Evolutionary conservation across 352 stramenopile genomes (phyloP), one percentile per base, ranked within the genome.

Genomic region (Pythium aquatile): DNA sequence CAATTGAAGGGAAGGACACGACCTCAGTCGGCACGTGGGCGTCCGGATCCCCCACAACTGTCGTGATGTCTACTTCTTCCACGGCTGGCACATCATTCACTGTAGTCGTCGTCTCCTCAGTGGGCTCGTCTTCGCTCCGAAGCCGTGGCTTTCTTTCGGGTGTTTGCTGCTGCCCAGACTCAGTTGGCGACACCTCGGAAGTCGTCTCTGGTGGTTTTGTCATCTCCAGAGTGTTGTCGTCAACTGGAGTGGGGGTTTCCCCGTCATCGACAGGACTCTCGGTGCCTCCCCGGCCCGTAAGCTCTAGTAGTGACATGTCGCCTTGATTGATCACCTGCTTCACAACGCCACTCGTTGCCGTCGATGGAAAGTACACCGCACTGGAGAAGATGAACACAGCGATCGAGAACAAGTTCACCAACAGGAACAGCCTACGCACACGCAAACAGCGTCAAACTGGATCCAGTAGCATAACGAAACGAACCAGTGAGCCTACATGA

Each of bases 381-480:
- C 76, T 85, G 29, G 72, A 57, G 65, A 90, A 85, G 61, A 86
- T 87, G 70, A 88, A 85, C 2, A 39, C 57, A 1, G 70, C 69
- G 28, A 90, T 58, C 1, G 74, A 73, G 24, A 73, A 35, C 24
- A 88, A 67, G 52, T 87, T 90, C 24, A 69, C 39, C 35, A 88
- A 35, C 42, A 90, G 55, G 17, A 85, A 78, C 29, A 54, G 37
- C 9, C 65, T 72, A 24, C 20, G 8, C 32, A 35, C 32, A 35
- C 8, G 5, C 8, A 24, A 24, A 57, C 30, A 39, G 17, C 5
- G 42, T 49, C 17, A 49, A 37, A 55, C 20, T 7, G 35, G 20
- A 26, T 13, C 16, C 29, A 20, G 24, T 16, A 11, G 20, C 5
- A 55, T 20, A 55, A 7, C 8, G 10, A 26, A 37, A 20, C 24